Conservation (phyloP, 257 asterid genomes). For the Solanum tarijense region DNA sequence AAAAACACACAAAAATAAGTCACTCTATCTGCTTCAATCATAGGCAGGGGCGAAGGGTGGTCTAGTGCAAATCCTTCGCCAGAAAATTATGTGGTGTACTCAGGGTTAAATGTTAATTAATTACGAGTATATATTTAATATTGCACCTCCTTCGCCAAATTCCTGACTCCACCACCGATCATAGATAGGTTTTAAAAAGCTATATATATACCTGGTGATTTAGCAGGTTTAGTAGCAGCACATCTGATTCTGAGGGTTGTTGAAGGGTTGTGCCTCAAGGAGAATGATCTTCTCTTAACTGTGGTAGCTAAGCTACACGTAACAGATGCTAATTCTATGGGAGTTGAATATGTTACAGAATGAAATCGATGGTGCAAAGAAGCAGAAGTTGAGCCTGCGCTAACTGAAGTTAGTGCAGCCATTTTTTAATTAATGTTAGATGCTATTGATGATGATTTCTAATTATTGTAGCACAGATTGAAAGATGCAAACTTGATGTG, state of each 20-base stretch:
- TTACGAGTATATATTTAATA: neutral
- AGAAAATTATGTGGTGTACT: too few relatives aligned
- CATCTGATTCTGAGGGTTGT: slow-evolving; percentile 32
- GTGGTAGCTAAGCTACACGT: slow-evolving; percentile 12
- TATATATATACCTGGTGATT: slow-evolving; percentile 65
- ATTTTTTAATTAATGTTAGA: slow-evolving; percentile 12
- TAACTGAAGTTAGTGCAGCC: slow-evolving; percentile 32
- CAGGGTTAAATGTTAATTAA: too few relatives aligned
- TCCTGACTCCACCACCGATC: accelerated
- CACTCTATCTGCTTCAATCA: neutral
- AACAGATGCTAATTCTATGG: slow-evolving; percentile 13
- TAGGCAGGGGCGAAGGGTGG: neutral
- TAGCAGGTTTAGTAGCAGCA: slow-evolving; percentile 69
- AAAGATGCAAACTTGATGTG: neutral
- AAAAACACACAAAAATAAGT: neutral
- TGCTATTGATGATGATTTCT: neutral
- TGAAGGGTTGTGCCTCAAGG: slow-evolving; percentile 8
- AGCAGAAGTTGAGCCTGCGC: slow-evolving; percentile 12
- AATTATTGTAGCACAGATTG: neutral
- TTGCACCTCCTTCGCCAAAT: too few relatives aligned
- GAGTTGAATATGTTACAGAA: slow-evolving; percentile 14
- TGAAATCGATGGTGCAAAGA: slow-evolving; percentile 25
- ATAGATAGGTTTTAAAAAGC: neutral
- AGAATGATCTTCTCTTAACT: slow-evolving; percentile 12
- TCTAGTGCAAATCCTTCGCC: neutral